phyloP scores from a whole-genome alignment of 1,284 basidiomycete genomes.

The Ganoderma boninense region DNA sequence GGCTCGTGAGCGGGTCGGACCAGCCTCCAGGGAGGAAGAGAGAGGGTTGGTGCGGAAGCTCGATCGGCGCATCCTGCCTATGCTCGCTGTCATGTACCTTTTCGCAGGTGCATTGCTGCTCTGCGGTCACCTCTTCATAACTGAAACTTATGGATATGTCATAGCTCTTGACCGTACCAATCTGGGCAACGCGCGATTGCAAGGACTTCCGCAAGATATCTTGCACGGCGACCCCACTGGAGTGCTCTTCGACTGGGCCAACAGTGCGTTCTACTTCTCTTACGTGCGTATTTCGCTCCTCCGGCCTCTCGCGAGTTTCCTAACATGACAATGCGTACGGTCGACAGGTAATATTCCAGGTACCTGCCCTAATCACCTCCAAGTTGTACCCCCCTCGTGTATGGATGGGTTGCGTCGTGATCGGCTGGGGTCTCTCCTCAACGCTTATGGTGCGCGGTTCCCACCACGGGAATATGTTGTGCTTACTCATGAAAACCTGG shows the following conservation, averaged over 20 bases:
- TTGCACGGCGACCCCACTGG: constrained; percentile 76
- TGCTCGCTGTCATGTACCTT: constrained; percentile 71
- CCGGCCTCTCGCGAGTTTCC: neutral
- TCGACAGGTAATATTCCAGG: constrained; percentile 68
- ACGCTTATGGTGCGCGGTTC: constrained; percentile 65
- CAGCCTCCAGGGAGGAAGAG: constrained; percentile 49
- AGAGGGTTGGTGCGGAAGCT: constrained; percentile 64
- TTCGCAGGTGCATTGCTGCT: constrained; percentile 64
- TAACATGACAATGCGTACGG: neutral
- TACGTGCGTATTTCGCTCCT: constrained; percentile 56
- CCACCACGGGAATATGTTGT: neutral
- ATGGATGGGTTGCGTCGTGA: constrained; percentile 71
- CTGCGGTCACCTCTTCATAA: neutral
- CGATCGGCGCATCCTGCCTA: constrained; percentile 68
- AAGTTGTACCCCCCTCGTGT: constrained; percentile 72
- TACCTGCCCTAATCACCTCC: constrained; percentile 70
- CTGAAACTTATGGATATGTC: neutral
- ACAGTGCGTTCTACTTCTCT: constrained; percentile 78
- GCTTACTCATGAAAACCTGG: neutral
- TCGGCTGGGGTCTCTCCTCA: constrained; percentile 78
- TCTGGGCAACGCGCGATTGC: constrained; percentile 78
- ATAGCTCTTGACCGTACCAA: constrained; percentile 78
- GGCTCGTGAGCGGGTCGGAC: no score
- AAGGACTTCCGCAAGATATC: constrained; percentile 69
- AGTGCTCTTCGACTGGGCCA: constrained; percentile 75